These are phyloP conservation scores for Endocarpon pusillum DNA, from an alignment of 495 filamentous ascomycete genomes.

Conservation along the genomic window DNA sequence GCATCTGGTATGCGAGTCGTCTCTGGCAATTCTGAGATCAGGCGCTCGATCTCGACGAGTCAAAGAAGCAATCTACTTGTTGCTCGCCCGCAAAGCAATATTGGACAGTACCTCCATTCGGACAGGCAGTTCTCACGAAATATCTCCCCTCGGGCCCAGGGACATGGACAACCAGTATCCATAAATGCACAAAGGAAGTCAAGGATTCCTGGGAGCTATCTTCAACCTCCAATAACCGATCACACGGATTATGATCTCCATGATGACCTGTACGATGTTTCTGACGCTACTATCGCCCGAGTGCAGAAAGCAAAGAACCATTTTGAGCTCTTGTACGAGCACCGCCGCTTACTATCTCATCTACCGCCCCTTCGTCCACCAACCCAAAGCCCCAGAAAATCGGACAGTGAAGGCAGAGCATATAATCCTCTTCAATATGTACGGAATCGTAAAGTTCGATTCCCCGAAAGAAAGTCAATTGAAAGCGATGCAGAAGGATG, in stretches of 20 bases:
- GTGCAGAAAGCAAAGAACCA: slow-evolving; percentile 63
- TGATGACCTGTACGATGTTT: slow-evolving; percentile 44
- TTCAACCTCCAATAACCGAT: not conserved
- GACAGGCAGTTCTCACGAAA: too few relatives aligned
- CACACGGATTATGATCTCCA: not conserved
- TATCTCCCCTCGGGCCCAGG: too few relatives aligned
- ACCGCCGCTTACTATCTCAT: slow-evolving; percentile 55
- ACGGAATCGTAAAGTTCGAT: slow-evolving; percentile 65
- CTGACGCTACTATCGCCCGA: slow-evolving; percentile 57
- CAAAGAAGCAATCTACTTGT: slow-evolving; percentile 7
- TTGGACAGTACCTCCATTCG: slow-evolving; percentile 42
- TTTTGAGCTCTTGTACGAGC: slow-evolving; percentile 66
- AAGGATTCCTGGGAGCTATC: not conserved
- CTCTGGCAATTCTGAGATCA: not conserved
- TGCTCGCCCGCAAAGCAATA: slow-evolving; percentile 39
- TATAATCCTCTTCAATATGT: slow-evolving; percentile 85
- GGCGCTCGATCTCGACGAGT: slow-evolving; percentile 6
- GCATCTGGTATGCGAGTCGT: not conserved
- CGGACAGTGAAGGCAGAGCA: too few relatives aligned
- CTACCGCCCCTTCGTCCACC: slow-evolving; percentile 43
- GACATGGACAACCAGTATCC: not conserved
- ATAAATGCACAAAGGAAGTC: not conserved
- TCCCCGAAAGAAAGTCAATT: slow-evolving; percentile 50
- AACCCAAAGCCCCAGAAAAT: slow-evolving; percentile 12
- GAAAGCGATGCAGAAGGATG: slow-evolving; percentile 61